A percentile compares a stretch with the other conserved stretches of the same genome.
These are phyloP conservation scores for Quercus wislizeni DNA, from an alignment of 306 rosid species.

Conservation along the genomic window DNA sequence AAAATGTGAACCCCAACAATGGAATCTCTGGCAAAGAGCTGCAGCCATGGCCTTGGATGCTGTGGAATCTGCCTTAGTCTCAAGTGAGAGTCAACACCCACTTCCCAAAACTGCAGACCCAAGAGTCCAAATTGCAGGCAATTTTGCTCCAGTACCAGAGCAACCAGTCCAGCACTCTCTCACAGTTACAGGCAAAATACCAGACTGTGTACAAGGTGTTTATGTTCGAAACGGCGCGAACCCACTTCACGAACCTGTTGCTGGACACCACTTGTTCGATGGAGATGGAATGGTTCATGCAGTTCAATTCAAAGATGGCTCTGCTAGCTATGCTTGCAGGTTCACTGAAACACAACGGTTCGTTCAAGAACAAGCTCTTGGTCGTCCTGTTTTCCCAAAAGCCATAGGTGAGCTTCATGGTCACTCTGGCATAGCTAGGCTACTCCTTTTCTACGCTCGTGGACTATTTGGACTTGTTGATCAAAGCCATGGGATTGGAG, in stretches of 20 bases:
- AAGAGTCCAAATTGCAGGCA: conserved; percentile 80
- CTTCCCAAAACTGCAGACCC: conserved; percentile 96
- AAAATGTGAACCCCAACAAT: conserved; percentile 16
- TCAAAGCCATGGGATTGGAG: conserved; percentile 72
- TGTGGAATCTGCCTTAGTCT: conserved; percentile 50
- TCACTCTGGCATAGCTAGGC: conserved; percentile 87
- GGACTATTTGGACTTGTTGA: conserved; percentile 63
- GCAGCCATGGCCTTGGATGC: conserved; percentile 63
- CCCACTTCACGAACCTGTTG: conserved; percentile 74
- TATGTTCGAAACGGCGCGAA: conserved; percentile 93
- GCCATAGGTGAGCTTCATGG: conserved; percentile 99
- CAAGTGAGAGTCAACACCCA: conserved; percentile 50
- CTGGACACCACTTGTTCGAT: conserved; percentile 96
- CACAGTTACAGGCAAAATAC: conserved; percentile 61
- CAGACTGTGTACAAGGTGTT: conserved; percentile 71
- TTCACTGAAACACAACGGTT: conserved; percentile 82
- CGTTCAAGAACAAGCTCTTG: conserved; percentile 60
- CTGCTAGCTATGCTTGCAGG: conserved; percentile 71
- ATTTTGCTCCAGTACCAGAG: conserved; percentile 90
- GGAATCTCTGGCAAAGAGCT: conserved; percentile 56
- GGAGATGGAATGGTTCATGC: conserved; percentile 99
- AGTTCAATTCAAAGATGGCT: conserved; percentile 43
- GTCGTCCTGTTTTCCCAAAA: conserved; percentile 79
- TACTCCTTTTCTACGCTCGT: conserved; percentile 71
- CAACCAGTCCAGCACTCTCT: conserved; percentile 35